These are phyloP conservation scores for Pestalotiopsis sp. DNA, from an alignment of 2,329 filamentous ascomycete species.

Conservation along the genomic window DNA sequence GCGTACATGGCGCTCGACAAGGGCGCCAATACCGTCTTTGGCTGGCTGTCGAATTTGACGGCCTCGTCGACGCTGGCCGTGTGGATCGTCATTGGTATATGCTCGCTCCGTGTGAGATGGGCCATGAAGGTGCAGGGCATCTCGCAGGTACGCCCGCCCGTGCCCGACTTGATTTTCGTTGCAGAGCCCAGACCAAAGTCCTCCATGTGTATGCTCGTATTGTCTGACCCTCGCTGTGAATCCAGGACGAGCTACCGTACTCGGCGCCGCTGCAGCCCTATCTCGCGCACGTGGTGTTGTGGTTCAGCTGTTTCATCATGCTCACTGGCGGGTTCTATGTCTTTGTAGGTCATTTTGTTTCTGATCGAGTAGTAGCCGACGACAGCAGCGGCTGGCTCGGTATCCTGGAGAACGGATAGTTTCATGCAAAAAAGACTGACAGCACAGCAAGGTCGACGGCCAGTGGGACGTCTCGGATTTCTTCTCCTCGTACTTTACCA, in stretches of 20 bases:
- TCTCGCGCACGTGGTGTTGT: slow-evolving; percentile 24
- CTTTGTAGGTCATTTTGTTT: not conserved
- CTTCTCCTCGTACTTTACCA: slow-evolving; percentile 40
- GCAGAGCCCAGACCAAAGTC: not conserved
- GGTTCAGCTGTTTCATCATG: slow-evolving; percentile 21
- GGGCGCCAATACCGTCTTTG: slow-evolving; percentile 26
- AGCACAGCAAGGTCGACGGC: slow-evolving; percentile 17
- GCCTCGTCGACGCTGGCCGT: slow-evolving; percentile 23
- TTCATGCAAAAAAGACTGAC: not conserved
- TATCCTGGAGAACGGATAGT: no score
- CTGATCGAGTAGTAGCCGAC: not conserved
- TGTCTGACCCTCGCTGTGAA: not conserved
- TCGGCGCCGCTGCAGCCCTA: slow-evolving; percentile 30
- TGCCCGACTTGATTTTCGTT: not conserved
- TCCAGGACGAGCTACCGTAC: slow-evolving; percentile 25
- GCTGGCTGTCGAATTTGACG: slow-evolving; percentile 30
- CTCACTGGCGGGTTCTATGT: slow-evolving; percentile 32
- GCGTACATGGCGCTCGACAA: slow-evolving; percentile 20
- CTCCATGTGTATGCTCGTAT: not conserved
- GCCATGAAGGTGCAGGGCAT: slow-evolving; percentile 27
- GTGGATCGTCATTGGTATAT: slow-evolving; percentile 25
- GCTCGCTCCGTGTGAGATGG: slow-evolving; percentile 25
- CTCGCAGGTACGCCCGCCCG: slow-evolving; percentile 9
- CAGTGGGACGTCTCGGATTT: slow-evolving; percentile 36
- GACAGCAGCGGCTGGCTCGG: not conserved